These are phyloP conservation scores for Neolecta irregularis DNA, from an alignment of 1,139 yeast genomes.

Conservation along the genomic window DNA sequence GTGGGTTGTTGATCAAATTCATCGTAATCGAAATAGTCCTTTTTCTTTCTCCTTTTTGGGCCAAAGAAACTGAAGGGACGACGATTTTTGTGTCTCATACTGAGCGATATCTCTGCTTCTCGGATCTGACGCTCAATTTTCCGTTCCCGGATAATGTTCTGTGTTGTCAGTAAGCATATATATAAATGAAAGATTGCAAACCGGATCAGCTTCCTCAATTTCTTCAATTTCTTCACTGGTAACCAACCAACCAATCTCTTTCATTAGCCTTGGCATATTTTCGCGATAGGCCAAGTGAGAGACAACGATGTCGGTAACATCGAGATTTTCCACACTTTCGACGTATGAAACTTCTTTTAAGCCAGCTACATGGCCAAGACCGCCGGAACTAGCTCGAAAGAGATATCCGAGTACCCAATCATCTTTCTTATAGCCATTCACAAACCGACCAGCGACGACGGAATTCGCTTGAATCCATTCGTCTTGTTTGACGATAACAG, in stretches of 20 bases:
- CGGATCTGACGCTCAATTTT: constrained; percentile 26
- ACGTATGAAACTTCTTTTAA: constrained; percentile 54
- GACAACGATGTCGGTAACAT: constrained; percentile 71
- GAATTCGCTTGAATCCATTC: constrained; percentile 68
- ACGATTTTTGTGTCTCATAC: constrained; percentile 29
- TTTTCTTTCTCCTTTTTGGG: too few relatives aligned
- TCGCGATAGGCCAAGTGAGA: constrained; percentile 97
- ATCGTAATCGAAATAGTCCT: too few relatives aligned
- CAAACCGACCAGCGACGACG: constrained; percentile 78
- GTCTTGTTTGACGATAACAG: constrained; percentile 63
- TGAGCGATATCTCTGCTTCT: constrained; percentile 54
- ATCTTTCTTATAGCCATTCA: constrained; percentile 78
- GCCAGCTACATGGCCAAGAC: constrained; percentile 80
- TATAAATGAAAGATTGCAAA: constrained; percentile 65
- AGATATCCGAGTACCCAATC: constrained; percentile 96
- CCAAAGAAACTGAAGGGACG: too few relatives aligned
- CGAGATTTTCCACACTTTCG: constrained; percentile 63
- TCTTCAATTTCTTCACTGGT: constrained; percentile 84
- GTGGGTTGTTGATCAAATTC: too few relatives aligned
- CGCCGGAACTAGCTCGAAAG: constrained; percentile 92
- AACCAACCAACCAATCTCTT: constrained; percentile 61
- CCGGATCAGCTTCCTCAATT: constrained; percentile 92
- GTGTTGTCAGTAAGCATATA: too few relatives aligned
- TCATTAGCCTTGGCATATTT: constrained; percentile 70
- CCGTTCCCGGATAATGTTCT: constrained; percentile 31